phyloP scores from a whole-genome alignment of 2,329 filamentous ascomycete genomes.

The Plenodomus lindquistii region DNA sequence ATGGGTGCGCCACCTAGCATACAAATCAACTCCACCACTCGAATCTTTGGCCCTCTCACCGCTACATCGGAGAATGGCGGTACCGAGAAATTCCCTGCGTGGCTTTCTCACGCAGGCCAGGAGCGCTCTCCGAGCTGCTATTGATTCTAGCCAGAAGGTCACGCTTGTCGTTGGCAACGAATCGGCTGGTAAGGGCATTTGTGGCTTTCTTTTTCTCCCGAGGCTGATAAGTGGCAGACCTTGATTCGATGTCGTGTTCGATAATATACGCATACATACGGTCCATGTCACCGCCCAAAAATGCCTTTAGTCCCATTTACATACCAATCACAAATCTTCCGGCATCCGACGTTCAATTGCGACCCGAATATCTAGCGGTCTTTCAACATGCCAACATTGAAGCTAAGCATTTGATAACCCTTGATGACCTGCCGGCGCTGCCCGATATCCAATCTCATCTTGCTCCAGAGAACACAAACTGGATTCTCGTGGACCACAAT shows the following conservation, averaged over 20 bases:
- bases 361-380: constrained; percentile 71
- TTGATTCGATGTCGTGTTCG: constrained; percentile 78
- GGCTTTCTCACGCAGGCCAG: constrained; percentile 54
- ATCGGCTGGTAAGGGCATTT: constrained; percentile 48
- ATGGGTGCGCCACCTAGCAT: neutral
- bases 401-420: constrained; percentile 66
- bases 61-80: constrained; percentile 37
- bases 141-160: constrained; percentile 46
- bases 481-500: constrained; percentile 83
- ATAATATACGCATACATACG: constrained; percentile 75
- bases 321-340: constrained; percentile 75
- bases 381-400: constrained; percentile 64
- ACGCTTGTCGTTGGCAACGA: constrained; percentile 60
- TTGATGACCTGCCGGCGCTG: constrained; percentile 60
- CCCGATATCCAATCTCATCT: constrained; percentile 55
- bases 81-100: constrained; percentile 52
- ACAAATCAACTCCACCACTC: neutral
- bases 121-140: constrained; percentile 45
- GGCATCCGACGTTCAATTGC: constrained; percentile 68
- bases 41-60: constrained; percentile 8
- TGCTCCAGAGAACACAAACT: constrained; percentile 61
- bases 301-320: constrained; percentile 58
- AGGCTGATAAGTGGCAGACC: constrained; percentile 57
- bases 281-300: constrained; percentile 57
- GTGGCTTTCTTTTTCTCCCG: constrained; percentile 1